Conservation (phyloP, 73 alveolate genomes). For the Paramecium bursaria region DNA sequence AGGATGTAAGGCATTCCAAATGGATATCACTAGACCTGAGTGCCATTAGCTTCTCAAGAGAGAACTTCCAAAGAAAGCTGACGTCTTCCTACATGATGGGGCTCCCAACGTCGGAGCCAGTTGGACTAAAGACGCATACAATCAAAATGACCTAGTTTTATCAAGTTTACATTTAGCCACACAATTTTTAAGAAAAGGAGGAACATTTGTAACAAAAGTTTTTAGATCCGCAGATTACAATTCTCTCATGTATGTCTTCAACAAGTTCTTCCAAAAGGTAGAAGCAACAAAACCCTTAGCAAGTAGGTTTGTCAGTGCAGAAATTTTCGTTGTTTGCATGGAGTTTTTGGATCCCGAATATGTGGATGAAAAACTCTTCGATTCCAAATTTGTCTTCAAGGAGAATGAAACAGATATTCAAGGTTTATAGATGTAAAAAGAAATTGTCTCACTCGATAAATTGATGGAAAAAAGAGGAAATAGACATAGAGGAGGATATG, state of each 20-base stretch:
- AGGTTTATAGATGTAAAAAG: slow-evolving; percentile 41
- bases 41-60: slow-evolving; percentile 80
- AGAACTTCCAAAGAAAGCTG: slow-evolving; percentile 97
- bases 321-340: slow-evolving; percentile 94
- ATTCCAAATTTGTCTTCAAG: slow-evolving; percentile 94
- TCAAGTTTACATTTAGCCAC: slow-evolving; percentile 93
- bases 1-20: slow-evolving; percentile 96
- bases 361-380: slow-evolving; percentile 97
- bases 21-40: slow-evolving; percentile 98
- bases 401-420: slow-evolving; percentile 87
- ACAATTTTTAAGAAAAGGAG: slow-evolving; percentile 93
- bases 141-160: slow-evolving; percentile 95
- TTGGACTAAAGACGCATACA: slow-evolving; percentile 98
- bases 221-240: slow-evolving; percentile 97
- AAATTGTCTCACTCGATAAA: slow-evolving; percentile 83
- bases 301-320: slow-evolving; percentile 96
- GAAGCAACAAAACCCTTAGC: slow-evolving; percentile 98
- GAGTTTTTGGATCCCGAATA: slow-evolving; percentile 95
- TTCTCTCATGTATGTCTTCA: slow-evolving; percentile 94
- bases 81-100: slow-evolving; percentile 99
- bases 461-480: slow-evolving; percentile 86
- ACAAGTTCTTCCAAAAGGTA: slow-evolving; percentile 92
- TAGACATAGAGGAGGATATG: slow-evolving; percentile 94
- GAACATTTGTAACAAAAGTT: slow-evolving; percentile 98
- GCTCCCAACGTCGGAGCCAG: slow-evolving; percentile 99